Evolutionary conservation across 805 yeast species (phyloP).

Genomic region (Saturnispora kantuleensis): DNA sequence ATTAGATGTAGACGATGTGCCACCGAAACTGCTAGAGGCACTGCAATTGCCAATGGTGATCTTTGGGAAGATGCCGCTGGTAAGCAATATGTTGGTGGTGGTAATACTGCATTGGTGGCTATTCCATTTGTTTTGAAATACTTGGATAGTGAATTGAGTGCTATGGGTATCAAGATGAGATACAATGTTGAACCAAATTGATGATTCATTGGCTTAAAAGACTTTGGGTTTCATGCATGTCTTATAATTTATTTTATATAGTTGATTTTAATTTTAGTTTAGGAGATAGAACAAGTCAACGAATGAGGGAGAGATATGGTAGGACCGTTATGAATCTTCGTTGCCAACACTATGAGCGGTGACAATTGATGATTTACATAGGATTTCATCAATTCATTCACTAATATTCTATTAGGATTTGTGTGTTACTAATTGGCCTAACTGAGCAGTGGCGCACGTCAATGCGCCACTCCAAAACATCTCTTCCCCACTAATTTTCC

Average conservation of each 20-base stretch:
- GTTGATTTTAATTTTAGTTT: constrained; percentile 1
- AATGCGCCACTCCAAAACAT: too few species aligned
- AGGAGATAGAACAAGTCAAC: background rate
- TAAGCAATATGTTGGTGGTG: constrained; percentile 83
- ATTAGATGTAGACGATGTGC: constrained; percentile 92
- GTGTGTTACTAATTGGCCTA: too few species aligned
- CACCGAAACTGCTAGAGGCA: constrained; percentile 43
- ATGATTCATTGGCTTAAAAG: background rate
- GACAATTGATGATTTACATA: too few species aligned
- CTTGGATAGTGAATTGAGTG: constrained; percentile 88
- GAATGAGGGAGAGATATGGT: too few species aligned
- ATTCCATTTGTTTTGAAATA: constrained; percentile 94
- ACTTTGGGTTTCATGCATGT: background rate
- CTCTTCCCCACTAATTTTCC: too few species aligned
- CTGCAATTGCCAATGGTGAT: constrained; percentile 49
- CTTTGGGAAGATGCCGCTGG: constrained; percentile 99
- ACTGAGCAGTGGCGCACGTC: too few species aligned
- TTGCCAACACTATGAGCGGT: too few species aligned
- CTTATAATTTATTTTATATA: constrained; percentile 1
- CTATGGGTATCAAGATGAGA: constrained; percentile 94
- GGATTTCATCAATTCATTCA: too few species aligned
- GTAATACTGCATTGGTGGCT: constrained; percentile 88
- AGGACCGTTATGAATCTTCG: too few species aligned
- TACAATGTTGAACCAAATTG: constrained; percentile 69
- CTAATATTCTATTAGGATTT: too few species aligned